Base-by-base conservation (phyloP, 2,329 filamentous ascomycete species). In the Diaporthe aspalathi region DNA sequence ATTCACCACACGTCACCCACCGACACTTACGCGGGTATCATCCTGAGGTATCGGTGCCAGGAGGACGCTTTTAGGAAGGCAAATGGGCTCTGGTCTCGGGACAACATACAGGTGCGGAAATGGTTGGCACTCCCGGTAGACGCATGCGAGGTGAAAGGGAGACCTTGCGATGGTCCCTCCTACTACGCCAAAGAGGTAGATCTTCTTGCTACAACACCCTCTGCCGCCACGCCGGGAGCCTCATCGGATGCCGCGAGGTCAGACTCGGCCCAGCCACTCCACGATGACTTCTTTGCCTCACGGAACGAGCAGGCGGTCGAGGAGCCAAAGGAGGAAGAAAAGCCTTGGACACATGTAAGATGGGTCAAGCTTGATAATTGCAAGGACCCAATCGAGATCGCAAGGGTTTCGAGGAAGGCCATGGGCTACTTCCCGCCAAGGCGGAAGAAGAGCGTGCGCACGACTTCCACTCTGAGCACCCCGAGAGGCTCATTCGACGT, bases 81-180 rank as follows among this genome's bases (percentile, higher is more conserved):
- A 49, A 99, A 99, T 79, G 90, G 96, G 14, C 90, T 99, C 77
- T 99, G 96, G 96, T 94, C 94, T 8, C 94, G 94, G 74, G 96
- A 98, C 79, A 94, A 90, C 74, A 92, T 98, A 45, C 95, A 98
- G 79, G 90, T 91, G 60, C 91, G 95, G 72, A 93, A 93, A 77
- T 91, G 90, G 74, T 87, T 99, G 20, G 87, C 95, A 11, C 84
- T 99, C 67, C 96, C 96, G 0, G 94, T 98, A 5, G 95, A 97
- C 80, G 92, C 94, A 50, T 98, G 95, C 80, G 91, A 92, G 52
- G 86, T 95, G 52, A 96, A 94, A 78, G 94, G 95, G 38, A 88
- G 90, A 65, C 88, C 88, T 20, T 91, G 89, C 77, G 86, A 89
- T n/a, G 80, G 86, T 3, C 89, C 89, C 5, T 81, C 82, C 1